Evolutionary conservation across 352 stramenopile species (phyloP), one percentile per base, ranked within the genome.

Genomic region (Elongisporangium senticosum): DNA sequence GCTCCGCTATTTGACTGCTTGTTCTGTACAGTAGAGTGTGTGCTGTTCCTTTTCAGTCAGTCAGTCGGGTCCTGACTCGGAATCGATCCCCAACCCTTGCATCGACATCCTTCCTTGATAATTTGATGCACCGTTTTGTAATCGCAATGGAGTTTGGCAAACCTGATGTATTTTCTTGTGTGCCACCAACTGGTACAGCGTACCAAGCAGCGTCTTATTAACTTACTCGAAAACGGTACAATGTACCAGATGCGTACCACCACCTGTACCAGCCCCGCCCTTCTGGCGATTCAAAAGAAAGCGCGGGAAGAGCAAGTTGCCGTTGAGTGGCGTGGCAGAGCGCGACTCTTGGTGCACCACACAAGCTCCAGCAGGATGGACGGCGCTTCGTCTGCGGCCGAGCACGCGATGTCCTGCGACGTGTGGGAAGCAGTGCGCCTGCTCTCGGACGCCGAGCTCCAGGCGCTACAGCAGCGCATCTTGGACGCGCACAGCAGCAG

Each of bases 371-470:
- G 33, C 33, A 43, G 10, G 33, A 43, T 43, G 33, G 33, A 43
- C 33, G 33, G 33, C 33, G 33, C 33, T 43, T 43, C 33, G 33
- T 43, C 33, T 43, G 33, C 33, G 13, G 33, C 33, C 47, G 64
- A 66, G 28, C 55, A 56, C 43, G 54, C 53, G 23, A 58, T 59
- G 51, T 43, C 52, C 51, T 56, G 51, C 39, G 62, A 72, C 53
- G 62, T 78, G 37, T 78, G 69, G 69, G 60, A 55, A n/a, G 51
- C 62, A 0, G 55, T 81, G 20, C 64, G 67, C 8, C 24, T 17
- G 20, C 59, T 81, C 22, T 69, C 67, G 14, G 68, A 71, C 52
- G 53, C 39, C 20, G 61, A 82, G 13, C 56, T 71, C 23, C 28
- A 52, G 47, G 19, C 17, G 15, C 17, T 61, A 2, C 56, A 68